These are phyloP conservation scores for Solanum acaule DNA, from an alignment of 257 asterid genomes.

Conservation along the genomic window DNA sequence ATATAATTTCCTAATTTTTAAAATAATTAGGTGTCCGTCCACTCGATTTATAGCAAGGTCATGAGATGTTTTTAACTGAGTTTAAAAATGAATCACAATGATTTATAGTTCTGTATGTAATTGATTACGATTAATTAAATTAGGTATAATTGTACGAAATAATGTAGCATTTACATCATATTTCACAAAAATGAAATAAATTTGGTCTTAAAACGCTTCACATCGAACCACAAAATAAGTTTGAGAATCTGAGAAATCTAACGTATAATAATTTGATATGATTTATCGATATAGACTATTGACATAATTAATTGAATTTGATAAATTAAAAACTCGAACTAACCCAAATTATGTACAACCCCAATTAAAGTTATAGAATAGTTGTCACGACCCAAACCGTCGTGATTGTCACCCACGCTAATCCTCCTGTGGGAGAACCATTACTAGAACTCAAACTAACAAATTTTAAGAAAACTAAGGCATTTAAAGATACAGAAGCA, in stretches of 20 bases:
- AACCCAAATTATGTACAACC: not conserved
- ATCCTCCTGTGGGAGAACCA: too few species aligned
- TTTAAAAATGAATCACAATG: not conserved
- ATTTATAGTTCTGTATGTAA: too few species aligned
- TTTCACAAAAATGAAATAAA: too few species aligned
- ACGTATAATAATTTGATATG: too few species aligned
- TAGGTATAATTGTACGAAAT: not conserved
- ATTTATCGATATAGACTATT: not conserved
- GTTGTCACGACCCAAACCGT: not conserved
- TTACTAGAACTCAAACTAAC: too few species aligned
- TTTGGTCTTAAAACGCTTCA: not conserved
- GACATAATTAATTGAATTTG: not conserved
- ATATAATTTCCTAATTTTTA: not conserved
- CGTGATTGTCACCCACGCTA: too few species aligned
- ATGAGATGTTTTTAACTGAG: not conserved
- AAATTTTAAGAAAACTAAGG: too few species aligned
- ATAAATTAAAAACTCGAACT: not conserved
- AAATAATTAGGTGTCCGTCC: not conserved
- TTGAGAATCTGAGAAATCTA: not conserved
- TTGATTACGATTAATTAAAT: too few species aligned
- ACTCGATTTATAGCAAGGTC: not conserved
- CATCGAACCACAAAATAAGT: too few species aligned
- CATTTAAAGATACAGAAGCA: too few species aligned
- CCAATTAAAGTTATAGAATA: not conserved
- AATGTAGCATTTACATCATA: too few species aligned